Evolutionary conservation across 192 early-diverging fungal species (phyloP).

Genomic region (Entomortierella lignicola): DNA sequence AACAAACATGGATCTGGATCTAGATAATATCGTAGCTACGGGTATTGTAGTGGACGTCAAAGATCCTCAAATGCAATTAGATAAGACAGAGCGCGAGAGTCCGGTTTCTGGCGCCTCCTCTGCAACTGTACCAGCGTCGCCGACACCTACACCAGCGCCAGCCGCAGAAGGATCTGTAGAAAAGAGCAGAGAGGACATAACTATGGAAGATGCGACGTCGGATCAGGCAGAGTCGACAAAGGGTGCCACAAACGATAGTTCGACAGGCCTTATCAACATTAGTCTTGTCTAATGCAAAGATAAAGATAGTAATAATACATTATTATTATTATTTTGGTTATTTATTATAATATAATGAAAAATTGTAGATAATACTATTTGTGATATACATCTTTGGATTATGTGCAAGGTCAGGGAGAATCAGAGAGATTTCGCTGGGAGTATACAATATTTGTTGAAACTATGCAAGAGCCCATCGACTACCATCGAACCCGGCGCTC

Average conservation of each 20-base stretch:
- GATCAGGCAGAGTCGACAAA: background rate
- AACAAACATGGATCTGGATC: constrained; percentile 7
- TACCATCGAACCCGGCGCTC: constrained; percentile 44
- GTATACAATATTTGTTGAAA: background rate
- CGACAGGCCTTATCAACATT: constrained; percentile 16
- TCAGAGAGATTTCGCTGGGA: too few species aligned
- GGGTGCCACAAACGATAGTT: background rate
- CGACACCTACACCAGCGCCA: background rate
- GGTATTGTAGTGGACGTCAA: constrained; percentile 11
- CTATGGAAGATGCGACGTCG: background rate
- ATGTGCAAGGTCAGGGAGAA: too few species aligned
- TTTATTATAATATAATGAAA: background rate
- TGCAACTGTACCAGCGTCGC: background rate
- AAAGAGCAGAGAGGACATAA: background rate
- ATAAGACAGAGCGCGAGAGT: background rate
- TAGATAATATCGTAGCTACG: constrained; percentile 8
- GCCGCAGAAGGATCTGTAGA: background rate
- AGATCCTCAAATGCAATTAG: background rate
- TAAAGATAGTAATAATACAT: background rate
- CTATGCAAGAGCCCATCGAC: constrained; percentile 50
- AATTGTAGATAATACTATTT: background rate
- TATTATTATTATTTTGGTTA: too few species aligned
- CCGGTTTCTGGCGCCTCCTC: background rate
- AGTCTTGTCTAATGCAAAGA: background rate
- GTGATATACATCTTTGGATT: too few species aligned